Percentiles rank a stretch among this genome's conserved stretches.
Conservation (phyloP, 1,284 basidiomycete genomes). For the Sanghuangporus baumii region DNA sequence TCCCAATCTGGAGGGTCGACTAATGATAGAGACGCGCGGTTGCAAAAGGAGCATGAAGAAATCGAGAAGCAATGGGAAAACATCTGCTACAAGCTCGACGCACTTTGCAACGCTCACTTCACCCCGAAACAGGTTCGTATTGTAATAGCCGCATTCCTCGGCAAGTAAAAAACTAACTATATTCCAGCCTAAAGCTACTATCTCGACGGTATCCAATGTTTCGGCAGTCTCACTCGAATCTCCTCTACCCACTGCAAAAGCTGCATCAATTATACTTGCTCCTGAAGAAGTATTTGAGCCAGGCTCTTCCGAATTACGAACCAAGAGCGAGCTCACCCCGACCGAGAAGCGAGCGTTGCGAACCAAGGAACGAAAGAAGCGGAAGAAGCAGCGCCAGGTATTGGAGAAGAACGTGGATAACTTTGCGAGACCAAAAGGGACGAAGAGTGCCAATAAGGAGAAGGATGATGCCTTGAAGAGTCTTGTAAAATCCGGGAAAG, state of each 20-base stretch:
- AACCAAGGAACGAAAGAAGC: conserved; percentile 70
- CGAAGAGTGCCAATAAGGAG: conserved; percentile 58
- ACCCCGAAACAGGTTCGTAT: conserved; percentile 83
- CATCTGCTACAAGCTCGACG: conserved; percentile 88
- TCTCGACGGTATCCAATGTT: conserved; percentile 82
- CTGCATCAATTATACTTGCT: conserved; percentile 78
- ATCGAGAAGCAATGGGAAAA: conserved; percentile 81
- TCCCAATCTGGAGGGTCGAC: conserved; percentile 49
- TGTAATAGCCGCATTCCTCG: conserved; percentile 4
- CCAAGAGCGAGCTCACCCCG: conserved; percentile 81
- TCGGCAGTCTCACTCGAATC: conserved; percentile 87
- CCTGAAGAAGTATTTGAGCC: conserved; percentile 89
- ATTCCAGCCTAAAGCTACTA: conserved; percentile 79
- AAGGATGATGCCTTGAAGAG: conserved; percentile 77
- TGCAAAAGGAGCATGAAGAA: conserved; percentile 85
- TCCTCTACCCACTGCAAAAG: conserved; percentile 80
- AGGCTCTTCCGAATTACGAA: conserved; percentile 46
- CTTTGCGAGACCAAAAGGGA: conserved; percentile 45
- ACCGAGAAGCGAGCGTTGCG: conserved; percentile 73
- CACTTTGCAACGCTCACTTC: conserved; percentile 92
- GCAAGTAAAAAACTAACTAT: neutral
- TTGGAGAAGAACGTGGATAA: conserved; percentile 67
- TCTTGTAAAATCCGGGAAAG: conserved; percentile 79
- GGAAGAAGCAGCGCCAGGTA: conserved; percentile 65
- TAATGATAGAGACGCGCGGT: conserved; percentile 85